A percentile compares a stretch with the other conserved stretches of the same genome.
Conservation (phyloP, 495 filamentous ascomycete genomes). For the Penicillium robsamsonii region DNA sequence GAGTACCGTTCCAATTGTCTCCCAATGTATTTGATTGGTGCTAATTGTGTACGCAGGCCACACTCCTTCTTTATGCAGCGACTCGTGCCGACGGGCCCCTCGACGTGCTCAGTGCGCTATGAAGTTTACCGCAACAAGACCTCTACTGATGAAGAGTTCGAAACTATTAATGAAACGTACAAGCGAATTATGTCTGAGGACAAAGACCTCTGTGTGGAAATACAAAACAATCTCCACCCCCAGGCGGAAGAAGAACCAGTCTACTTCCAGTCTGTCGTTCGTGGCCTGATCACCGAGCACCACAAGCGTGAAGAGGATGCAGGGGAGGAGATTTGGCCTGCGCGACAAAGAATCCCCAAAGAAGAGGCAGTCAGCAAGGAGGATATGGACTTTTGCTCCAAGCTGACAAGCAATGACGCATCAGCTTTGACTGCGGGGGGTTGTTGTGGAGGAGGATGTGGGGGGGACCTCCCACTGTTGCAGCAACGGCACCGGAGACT, state of each 20-base stretch:
- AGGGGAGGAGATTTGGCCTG: conserved; percentile 49
- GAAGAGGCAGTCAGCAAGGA: conserved; percentile 30
- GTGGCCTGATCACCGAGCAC: conserved; percentile 40
- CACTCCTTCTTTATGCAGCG: conserved; percentile 51
- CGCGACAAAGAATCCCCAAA: conserved; percentile 37
- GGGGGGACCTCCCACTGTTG: conserved; percentile 2
- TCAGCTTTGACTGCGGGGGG: conserved; percentile 15
- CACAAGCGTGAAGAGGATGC: conserved; percentile 39
- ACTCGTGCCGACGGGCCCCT: conserved; percentile 41
- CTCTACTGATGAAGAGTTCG: conserved; percentile 43
- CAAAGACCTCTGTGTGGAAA: conserved; percentile 39
- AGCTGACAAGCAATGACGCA: conserved; percentile 20
- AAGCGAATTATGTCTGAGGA: conserved; percentile 48
- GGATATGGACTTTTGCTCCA: conserved; percentile 42
- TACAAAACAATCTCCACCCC: conserved; percentile 49
- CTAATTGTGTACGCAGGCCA: conserved; percentile 17
- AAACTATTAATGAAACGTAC: conserved; percentile 40
- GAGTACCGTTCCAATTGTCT: conserved; percentile 12
- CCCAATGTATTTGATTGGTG: background rate
- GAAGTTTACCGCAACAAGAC: conserved; percentile 51
- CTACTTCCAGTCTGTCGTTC: conserved; percentile 45
- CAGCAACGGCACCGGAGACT: conserved; percentile 17
- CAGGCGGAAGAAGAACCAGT: conserved; percentile 44
- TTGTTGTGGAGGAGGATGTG: conserved; percentile 28
- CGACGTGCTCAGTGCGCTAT: conserved; percentile 39